phyloP scores from a whole-genome alignment of 192 early-diverging fungal species.

The Dimargaris verticillata region DNA sequence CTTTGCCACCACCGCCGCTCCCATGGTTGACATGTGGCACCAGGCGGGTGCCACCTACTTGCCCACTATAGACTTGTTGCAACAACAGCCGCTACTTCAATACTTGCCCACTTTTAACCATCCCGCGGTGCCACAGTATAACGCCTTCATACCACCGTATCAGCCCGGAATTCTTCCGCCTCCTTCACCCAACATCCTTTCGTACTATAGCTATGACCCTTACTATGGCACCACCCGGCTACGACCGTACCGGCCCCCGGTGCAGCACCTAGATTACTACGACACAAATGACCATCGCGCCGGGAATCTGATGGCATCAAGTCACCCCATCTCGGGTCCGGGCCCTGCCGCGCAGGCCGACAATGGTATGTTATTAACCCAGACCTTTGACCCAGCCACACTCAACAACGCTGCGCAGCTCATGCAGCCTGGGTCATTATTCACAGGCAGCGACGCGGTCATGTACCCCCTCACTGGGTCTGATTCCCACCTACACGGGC shows the following conservation, averaged over 20 bases:
- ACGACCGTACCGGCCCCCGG: constrained; percentile 22
- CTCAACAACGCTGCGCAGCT: neutral
- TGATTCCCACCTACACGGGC: no score
- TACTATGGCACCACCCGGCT: constrained; percentile 18
- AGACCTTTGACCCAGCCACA: no score
- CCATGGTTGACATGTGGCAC: neutral
- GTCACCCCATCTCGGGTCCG: no score
- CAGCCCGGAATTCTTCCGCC: constrained; percentile 31
- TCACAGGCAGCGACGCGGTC: constrained; percentile 16
- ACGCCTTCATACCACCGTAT: neutral
- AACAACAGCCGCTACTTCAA: neutral
- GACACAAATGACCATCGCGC: neutral
- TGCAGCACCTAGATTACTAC: constrained; percentile 23
- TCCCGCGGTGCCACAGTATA: no score
- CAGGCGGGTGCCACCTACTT: neutral
- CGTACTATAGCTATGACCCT: constrained; percentile 29
- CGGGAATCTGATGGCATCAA: no score
- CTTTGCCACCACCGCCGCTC: constrained; percentile 11
- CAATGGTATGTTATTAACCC: neutral
- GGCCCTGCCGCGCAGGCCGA: constrained; percentile 1
- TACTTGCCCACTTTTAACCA: constrained; percentile 8
- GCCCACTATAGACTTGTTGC: neutral
- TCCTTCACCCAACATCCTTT: constrained; percentile 31
- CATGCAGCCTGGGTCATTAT: neutral
- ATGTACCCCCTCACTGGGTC: neutral